These are phyloP conservation scores for Leucosporidium yakuticum DNA, from an alignment of 768 basidiomycete species.

Conservation along the genomic window DNA sequence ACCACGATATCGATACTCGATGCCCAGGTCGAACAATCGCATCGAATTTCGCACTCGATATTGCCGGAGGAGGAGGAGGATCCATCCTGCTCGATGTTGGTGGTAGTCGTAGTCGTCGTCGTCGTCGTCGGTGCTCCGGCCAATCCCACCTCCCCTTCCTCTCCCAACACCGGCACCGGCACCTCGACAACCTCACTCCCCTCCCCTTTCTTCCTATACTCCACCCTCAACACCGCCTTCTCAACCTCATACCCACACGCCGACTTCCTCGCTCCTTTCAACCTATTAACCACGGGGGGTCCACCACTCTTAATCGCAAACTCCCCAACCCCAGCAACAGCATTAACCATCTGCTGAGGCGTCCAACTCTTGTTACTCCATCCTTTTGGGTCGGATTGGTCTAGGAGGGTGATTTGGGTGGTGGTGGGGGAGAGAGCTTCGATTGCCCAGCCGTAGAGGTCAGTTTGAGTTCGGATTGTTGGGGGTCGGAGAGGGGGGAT, in stretches of 20 bases:
- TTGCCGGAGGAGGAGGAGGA: slow-evolving; percentile 12
- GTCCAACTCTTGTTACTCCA: slow-evolving; percentile 94
- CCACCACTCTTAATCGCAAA: slow-evolving; percentile 93
- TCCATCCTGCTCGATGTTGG: slow-evolving; percentile 36
- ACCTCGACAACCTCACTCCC: background rate
- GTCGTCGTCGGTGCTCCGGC: background rate
- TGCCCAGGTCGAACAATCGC: slow-evolving; percentile 47
- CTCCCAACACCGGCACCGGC: background rate
- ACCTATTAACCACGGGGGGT: slow-evolving; percentile 79
- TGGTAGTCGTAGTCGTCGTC: slow-evolving; percentile 37
- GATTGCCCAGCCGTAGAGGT: slow-evolving; percentile 97
- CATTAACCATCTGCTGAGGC: slow-evolving; percentile 85
- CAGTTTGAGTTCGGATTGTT: slow-evolving; percentile 88
- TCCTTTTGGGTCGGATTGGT: slow-evolving; percentile 94
- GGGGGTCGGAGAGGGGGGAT: slow-evolving; percentile 59
- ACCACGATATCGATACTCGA: slow-evolving; percentile 74
- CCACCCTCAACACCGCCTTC: slow-evolving; percentile 67
- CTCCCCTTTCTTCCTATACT: slow-evolving; percentile 53
- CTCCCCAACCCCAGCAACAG: slow-evolving; percentile 85
- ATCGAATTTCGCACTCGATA: slow-evolving; percentile 36
- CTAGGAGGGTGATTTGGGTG: slow-evolving; percentile 82
- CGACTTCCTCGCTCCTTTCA: slow-evolving; percentile 66
- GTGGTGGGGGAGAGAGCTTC: slow-evolving; percentile 92
- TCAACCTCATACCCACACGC: slow-evolving; percentile 78
- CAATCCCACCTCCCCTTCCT: background rate